Conservation (phyloP, 345 rosid genomes). For the Camelina sativa region DNA sequence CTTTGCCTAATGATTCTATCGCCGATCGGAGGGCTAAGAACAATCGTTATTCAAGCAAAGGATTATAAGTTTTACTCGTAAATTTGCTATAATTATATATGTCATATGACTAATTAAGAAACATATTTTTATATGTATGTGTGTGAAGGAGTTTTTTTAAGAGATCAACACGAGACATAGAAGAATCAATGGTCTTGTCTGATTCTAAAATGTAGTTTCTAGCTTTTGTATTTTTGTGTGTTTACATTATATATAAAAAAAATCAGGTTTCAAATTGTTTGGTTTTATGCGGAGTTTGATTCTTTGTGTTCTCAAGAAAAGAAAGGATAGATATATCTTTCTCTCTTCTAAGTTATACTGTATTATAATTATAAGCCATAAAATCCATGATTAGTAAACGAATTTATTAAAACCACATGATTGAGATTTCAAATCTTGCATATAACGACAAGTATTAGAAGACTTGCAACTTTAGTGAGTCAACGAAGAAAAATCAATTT, state of each 20-base stretch:
- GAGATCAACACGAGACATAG: slow-evolving; percentile 25
- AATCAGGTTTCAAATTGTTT: slow-evolving; percentile 1
- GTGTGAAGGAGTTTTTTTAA: slow-evolving; percentile 18
- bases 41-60: slow-evolving; percentile 63
- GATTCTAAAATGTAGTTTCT: slow-evolving; percentile 25
- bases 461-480: background rate
- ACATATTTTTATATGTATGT: slow-evolving; percentile 18
- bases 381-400: background rate
- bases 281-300: slow-evolving; percentile 15
- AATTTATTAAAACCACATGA: background rate
- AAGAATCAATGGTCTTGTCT: slow-evolving; percentile 15
- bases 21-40: slow-evolving; percentile 83
- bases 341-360: background rate
- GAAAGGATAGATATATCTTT: background rate
- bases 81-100: slow-evolving; percentile 4
- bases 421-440: background rate
- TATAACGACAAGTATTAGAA: background rate
- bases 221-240: slow-evolving; percentile 28
- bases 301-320: slow-evolving; percentile 26
- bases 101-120: slow-evolving; percentile 7
- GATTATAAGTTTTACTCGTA: slow-evolving; percentile 66
- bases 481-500: background rate
- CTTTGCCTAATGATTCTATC: slow-evolving; percentile 63
- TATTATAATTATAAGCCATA: background rate
- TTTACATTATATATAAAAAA: background rate